Percentiles rank a stretch among this genome's conserved stretches.
Evolutionary conservation across 2,329 filamentous ascomycete genomes (phyloP).

Genomic region (Sordariomycetes sp.): DNA sequence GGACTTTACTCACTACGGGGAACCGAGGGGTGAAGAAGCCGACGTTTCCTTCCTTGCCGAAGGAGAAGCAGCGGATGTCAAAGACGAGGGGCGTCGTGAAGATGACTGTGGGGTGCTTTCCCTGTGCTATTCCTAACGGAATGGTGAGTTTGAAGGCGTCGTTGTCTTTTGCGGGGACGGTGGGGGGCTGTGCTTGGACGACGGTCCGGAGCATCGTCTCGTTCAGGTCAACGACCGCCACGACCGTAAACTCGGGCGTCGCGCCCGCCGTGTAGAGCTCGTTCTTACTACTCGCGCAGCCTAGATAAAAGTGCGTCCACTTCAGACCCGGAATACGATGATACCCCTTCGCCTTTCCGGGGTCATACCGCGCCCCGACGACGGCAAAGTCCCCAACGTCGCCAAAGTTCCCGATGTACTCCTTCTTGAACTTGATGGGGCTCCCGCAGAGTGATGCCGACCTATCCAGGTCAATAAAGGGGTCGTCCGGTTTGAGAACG

Average conservation of each 20-base stretch:
- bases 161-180: constrained; percentile 23
- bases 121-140: constrained; percentile 26
- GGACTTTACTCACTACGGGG: constrained; percentile 62
- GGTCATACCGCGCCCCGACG: constrained; percentile 60
- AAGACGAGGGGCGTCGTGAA: constrained; percentile 65
- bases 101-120: constrained; percentile 30
- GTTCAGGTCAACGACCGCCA: constrained; percentile 49
- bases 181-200: constrained; percentile 29
- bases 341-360: constrained; percentile 44
- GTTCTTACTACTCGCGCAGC: constrained; percentile 58
- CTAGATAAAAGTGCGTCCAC: constrained; percentile 75
- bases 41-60: constrained; percentile 57
- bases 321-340: constrained; percentile 38
- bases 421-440: constrained; percentile 79
- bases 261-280: constrained; percentile 35
- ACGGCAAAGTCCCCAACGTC: constrained; percentile 76
- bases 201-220: constrained; percentile 36
- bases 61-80: constrained; percentile 69
- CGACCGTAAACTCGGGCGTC: constrained; percentile 49
- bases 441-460: constrained; percentile 25
- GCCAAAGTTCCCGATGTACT: constrained; percentile 65
- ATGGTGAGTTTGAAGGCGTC: constrained; percentile 29
- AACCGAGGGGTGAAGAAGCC: constrained; percentile 66
- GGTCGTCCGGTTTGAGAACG: constrained; percentile 66
- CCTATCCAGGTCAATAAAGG: constrained; percentile 53